phyloP scores from a whole-genome alignment of 768 basidiomycete species.

The Chiua virens region DNA sequence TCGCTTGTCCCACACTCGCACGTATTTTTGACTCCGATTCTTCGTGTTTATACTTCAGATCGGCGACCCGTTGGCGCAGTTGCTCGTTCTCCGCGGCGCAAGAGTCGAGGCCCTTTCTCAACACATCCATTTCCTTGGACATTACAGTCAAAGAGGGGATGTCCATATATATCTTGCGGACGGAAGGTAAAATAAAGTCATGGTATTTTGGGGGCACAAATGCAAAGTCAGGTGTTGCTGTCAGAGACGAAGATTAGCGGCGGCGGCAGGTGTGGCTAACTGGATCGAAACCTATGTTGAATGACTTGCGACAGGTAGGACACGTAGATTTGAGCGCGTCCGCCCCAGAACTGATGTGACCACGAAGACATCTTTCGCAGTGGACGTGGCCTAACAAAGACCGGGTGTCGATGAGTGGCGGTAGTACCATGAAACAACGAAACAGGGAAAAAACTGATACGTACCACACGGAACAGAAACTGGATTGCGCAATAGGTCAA shows the following conservation, averaged over 20 bases:
- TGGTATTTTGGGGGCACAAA: slow-evolving; percentile 58
- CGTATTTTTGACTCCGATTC: slow-evolving; percentile 35
- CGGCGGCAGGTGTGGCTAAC: background rate
- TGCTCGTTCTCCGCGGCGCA: slow-evolving; percentile 43
- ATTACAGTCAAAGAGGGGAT: slow-evolving; percentile 23
- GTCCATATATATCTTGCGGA: slow-evolving; percentile 58
- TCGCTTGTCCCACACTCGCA: slow-evolving; percentile 27
- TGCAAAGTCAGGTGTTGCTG: slow-evolving; percentile 48
- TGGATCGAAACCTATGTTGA: slow-evolving; percentile 49
- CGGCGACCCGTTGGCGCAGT: slow-evolving; percentile 45
- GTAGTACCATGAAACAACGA: too few relatives aligned
- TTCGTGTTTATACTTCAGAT: slow-evolving; percentile 34
- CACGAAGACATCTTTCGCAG: slow-evolving; percentile 59
- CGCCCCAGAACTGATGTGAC: slow-evolving; percentile 24
- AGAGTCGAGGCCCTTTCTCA: slow-evolving; percentile 39
- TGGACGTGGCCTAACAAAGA: slow-evolving; percentile 57
- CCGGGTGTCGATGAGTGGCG: too few relatives aligned
- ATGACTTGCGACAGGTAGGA: slow-evolving; percentile 56
- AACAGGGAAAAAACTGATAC: too few relatives aligned
- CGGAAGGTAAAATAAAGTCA: slow-evolving; percentile 54
- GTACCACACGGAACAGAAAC: slow-evolving; percentile 65
- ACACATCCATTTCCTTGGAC: slow-evolving; percentile 34
- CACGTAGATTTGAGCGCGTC: slow-evolving; percentile 48
- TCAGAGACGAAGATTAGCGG: background rate
- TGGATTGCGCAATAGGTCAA: slow-evolving; percentile 52